Evolutionary conservation across 441 rosid species (phyloP).

Genomic region (Manihot esculenta): DNA sequence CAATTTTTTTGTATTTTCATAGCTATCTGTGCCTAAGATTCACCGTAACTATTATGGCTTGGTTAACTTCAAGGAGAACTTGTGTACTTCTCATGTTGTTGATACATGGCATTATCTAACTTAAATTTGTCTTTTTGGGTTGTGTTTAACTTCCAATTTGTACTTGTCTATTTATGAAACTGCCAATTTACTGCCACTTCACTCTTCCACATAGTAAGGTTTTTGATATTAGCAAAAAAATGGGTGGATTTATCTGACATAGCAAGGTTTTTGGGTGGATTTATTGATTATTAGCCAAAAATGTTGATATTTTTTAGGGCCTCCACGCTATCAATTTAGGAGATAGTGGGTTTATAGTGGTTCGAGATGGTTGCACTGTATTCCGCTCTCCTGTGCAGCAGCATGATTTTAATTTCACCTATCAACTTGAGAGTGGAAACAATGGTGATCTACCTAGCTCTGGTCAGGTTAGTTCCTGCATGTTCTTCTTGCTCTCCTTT

Average conservation of each 20-base stretch:
- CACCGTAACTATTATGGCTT: background rate
- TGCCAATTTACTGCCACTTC: background rate
- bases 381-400: constrained; percentile 87
- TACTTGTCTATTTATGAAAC: background rate
- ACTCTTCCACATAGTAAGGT: background rate
- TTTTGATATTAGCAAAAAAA: too few relatives aligned
- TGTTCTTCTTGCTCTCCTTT: background rate
- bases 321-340: constrained; percentile 77
- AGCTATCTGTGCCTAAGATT: too few relatives aligned
- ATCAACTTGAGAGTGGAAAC: constrained; percentile 72
- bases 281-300: background rate
- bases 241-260: too few relatives aligned
- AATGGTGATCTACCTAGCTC: constrained; percentile 73
- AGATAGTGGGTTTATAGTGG: constrained; percentile 91
- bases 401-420: constrained; percentile 85
- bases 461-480: constrained; percentile 47
- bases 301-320: constrained; percentile 36
- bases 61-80: background rate
- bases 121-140: background rate
- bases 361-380: constrained; percentile 78
- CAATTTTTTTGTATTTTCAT: too few relatives aligned
- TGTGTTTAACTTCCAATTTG: background rate
- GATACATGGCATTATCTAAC: background rate
- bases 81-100: background rate
- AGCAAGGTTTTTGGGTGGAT: background rate